Evolutionary conservation across 768 basidiomycete genomes (phyloP).

Genomic region (Termitomyces sp.): DNA sequence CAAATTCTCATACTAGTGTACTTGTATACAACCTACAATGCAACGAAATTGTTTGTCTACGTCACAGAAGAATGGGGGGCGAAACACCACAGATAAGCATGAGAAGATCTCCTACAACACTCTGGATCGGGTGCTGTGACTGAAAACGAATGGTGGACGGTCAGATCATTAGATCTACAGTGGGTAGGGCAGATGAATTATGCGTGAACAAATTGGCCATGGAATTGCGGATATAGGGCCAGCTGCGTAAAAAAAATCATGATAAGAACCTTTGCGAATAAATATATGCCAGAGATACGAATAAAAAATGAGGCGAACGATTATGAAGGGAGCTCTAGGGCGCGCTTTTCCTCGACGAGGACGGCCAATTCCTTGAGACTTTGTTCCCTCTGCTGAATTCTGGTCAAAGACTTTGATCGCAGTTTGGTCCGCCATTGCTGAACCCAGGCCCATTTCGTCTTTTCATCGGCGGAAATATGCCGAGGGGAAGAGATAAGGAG

Average conservation of each 20-base stretch:
- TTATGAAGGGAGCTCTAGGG: slow-evolving; percentile 33
- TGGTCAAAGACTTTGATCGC: slow-evolving; percentile 45
- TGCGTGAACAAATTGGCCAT: slow-evolving; percentile 11
- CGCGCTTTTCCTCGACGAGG: slow-evolving; percentile 53
- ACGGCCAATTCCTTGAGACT: slow-evolving; percentile 41
- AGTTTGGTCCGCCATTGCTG: slow-evolving; percentile 63
- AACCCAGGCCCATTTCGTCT: slow-evolving; percentile 55
- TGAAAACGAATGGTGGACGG: slow-evolving; percentile 16
- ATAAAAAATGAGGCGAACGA: slow-evolving; percentile 2
- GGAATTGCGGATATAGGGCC: slow-evolving; percentile 13
- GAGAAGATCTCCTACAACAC: slow-evolving; percentile 6
- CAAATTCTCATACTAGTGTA: slow-evolving; percentile 12
- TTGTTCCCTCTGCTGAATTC: slow-evolving; percentile 37
- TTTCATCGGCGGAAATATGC: slow-evolving; percentile 16
- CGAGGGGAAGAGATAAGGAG: slow-evolving; percentile 37
- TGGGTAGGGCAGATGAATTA: slow-evolving; percentile 11
- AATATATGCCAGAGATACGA: slow-evolving; percentile 7
- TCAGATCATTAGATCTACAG: slow-evolving; percentile 20
- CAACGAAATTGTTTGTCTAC: slow-evolving; percentile 5
- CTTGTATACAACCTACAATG: slow-evolving; percentile 10
- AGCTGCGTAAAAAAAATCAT: slow-evolving; percentile 5
- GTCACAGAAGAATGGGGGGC: slow-evolving; percentile 1
- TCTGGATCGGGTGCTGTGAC: neutral
- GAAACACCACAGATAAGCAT: slow-evolving; percentile 1
- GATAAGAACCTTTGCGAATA: slow-evolving; percentile 13